Base-by-base conservation (phyloP, 495 filamentous ascomycete genomes). In the Aspergillus taichungensis region DNA sequence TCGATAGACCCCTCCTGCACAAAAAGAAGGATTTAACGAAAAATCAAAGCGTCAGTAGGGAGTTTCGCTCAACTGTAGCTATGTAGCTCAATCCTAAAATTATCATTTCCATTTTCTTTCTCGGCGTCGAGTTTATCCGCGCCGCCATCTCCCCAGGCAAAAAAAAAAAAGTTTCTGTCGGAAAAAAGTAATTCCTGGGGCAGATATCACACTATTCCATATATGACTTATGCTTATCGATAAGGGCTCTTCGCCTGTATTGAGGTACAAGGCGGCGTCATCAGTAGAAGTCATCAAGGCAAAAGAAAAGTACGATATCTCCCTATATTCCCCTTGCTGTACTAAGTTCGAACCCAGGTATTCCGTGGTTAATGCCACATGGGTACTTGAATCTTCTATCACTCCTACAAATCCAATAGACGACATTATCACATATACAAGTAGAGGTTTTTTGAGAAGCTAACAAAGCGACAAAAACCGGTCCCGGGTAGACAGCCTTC, bases 71-170 rank as follows among this genome's bases (percentile, higher is more conserved):
- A 44, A 46, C 42, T 44, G 35, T 47, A 29, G 14, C 30, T 38
- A 47, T 27, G 47, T 42, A 56, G 53, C 39, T 54, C 46, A 47
- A 47, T 40, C 32, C 60, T 46, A 64, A 62, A 66, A 68, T 57
- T 59, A 60, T 60, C 61, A 64, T 64, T 61, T 54, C 51, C 49
- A 46, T 56, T 56, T 55, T 48, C 46, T 49, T 36, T 45, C 29
- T 46, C 58, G 61, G 63, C 39, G 40, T 58, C 55, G 59, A 61
- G 50, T 50, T 62, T 40, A 35, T 55, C 11, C 40, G 45, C 30
- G 48, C 47, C 57, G 55, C 45, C 31, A 38, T 31, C 13, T 27
- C 18, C 33, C 36, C 36, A 8, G 18, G 30, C 30, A 41, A 49
- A 54, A 52, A 60, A 41, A 49, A 54, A 52, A 60, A 57, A 54